Percentiles rank a stretch among this genome's conserved stretches.
Evolutionary conservation across 768 basidiomycete species (phyloP).

Genomic region (Amanita rubescens): DNA sequence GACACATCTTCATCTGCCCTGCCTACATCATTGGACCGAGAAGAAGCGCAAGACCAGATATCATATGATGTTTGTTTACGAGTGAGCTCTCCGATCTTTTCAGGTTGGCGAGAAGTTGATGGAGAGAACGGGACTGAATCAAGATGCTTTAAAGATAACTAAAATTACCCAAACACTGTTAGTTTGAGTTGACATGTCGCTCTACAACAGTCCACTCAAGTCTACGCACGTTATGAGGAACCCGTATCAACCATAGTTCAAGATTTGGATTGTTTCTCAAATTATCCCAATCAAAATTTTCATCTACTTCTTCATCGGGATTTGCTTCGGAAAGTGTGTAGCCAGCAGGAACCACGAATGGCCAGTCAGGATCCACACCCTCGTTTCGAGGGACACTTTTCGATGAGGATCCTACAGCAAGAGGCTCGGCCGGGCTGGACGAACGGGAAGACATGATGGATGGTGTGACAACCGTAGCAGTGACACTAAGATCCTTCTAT

Average conservation of each 20-base stretch:
- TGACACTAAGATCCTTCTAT: neutral
- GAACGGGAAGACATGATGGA: neutral
- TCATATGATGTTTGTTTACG: constrained; percentile 53
- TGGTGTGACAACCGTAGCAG: neutral
- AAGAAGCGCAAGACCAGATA: constrained; percentile 40
- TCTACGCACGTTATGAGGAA: constrained; percentile 54
- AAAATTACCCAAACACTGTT: neutral
- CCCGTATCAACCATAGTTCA: constrained; percentile 66
- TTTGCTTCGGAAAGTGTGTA: constrained; percentile 21
- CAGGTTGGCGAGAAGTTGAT: constrained; percentile 20
- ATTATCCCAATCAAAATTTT: constrained; percentile 60
- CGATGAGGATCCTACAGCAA: constrained; percentile 6
- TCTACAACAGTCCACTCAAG: neutral
- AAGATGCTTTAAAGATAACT: constrained; percentile 65
- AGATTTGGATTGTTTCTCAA: constrained; percentile 47
- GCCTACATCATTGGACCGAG: constrained; percentile 23
- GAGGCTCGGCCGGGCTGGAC: no score
- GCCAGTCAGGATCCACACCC: constrained; percentile 49
- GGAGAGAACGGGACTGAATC: constrained; percentile 42
- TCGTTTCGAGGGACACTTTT: constrained; percentile 38
- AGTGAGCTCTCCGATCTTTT: constrained; percentile 40
- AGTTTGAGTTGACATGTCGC: neutral
- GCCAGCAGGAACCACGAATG: constrained; percentile 51
- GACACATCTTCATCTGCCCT: constrained; percentile 26
- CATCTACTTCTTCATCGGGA: constrained; percentile 34